Evolutionary conservation across 495 filamentous ascomycete genomes (phyloP).

Genomic region (Clohesyomyces aquaticus): DNA sequence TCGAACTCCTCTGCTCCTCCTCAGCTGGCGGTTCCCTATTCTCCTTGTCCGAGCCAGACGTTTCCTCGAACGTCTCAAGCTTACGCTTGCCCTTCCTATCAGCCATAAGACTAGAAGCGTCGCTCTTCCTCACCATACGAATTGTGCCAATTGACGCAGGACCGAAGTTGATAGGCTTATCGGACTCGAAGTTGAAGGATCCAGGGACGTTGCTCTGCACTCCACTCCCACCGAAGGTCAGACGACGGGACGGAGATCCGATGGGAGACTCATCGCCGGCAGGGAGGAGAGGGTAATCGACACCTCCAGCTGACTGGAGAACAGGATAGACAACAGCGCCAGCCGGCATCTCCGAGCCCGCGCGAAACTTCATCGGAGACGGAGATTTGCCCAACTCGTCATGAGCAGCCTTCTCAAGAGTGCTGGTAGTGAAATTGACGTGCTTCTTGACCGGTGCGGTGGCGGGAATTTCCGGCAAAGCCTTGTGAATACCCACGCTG

Average conservation of each 20-base stretch:
- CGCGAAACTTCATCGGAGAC: constrained; percentile 33
- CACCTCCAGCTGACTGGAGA: constrained; percentile 5
- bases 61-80: constrained; percentile 33
- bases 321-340: constrained; percentile 23
- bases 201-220: constrained; percentile 30
- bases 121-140: constrained; percentile 35
- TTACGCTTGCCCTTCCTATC: constrained; percentile 52
- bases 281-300: constrained; percentile 40
- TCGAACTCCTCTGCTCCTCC: constrained; percentile 34
- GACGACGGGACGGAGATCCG: constrained; percentile 28
- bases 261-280: constrained; percentile 5
- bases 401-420: constrained; percentile 47
- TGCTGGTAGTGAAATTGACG: constrained; percentile 63
- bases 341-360: constrained; percentile 32
- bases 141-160: constrained; percentile 36
- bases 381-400: constrained; percentile 41
- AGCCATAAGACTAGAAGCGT: constrained; percentile 25
- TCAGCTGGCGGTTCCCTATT: constrained; percentile 38
- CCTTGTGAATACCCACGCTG: constrained; percentile 40
- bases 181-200: constrained; percentile 48
- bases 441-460: constrained; percentile 54
- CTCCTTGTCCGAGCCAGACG: constrained; percentile 39
- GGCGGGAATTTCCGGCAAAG: constrained; percentile 43
- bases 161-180: constrained; percentile 42
- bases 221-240: constrained; percentile 38